A percentile compares a stretch with the other conserved stretches of the same genome.
phyloP scores from a whole-genome alignment of 2,329 filamentous ascomycete species.

The Penicillium sp. region DNA sequence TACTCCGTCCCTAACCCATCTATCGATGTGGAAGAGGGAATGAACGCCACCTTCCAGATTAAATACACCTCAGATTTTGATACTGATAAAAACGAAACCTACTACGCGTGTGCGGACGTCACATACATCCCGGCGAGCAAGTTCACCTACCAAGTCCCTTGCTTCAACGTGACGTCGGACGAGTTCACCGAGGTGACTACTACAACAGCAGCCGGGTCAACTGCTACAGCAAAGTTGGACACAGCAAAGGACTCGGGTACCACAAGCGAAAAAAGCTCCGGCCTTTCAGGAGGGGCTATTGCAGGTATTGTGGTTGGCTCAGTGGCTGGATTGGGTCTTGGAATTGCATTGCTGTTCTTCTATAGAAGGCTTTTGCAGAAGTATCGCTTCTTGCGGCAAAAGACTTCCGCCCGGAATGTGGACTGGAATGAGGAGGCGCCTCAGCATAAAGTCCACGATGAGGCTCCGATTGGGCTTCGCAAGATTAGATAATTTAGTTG shows the following conservation, averaged over 20 bases:
- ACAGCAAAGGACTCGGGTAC: neutral
- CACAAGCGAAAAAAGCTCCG: neutral
- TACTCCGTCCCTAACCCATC: slow-evolving; percentile 42
- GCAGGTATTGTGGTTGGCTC: slow-evolving; percentile 42
- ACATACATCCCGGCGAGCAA: slow-evolving; percentile 41
- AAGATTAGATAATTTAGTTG: neutral
- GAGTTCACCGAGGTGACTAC: slow-evolving; percentile 21
- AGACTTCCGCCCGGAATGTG: neutral
- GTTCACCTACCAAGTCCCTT: slow-evolving; percentile 44
- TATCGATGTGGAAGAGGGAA: slow-evolving; percentile 33
- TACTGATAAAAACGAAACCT: slow-evolving; percentile 42
- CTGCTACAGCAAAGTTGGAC: slow-evolving; percentile 17
- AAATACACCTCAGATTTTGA: slow-evolving; percentile 45
- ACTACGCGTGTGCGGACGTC: slow-evolving; percentile 50
- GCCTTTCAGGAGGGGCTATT: slow-evolving; percentile 42
- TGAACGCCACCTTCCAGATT: slow-evolving; percentile 48
- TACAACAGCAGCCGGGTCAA: slow-evolving; percentile 15
- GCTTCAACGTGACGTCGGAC: slow-evolving; percentile 45
- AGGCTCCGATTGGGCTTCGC: neutral
- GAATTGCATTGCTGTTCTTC: slow-evolving; percentile 15
- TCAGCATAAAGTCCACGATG: neutral
- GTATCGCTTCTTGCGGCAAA: neutral
- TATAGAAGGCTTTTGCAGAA: neutral
- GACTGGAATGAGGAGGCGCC: neutral
- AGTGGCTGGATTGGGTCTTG: slow-evolving; percentile 21